Base-by-base conservation (phyloP, 352 stramenopile species). In the Phytophthora citrophthora region DNA sequence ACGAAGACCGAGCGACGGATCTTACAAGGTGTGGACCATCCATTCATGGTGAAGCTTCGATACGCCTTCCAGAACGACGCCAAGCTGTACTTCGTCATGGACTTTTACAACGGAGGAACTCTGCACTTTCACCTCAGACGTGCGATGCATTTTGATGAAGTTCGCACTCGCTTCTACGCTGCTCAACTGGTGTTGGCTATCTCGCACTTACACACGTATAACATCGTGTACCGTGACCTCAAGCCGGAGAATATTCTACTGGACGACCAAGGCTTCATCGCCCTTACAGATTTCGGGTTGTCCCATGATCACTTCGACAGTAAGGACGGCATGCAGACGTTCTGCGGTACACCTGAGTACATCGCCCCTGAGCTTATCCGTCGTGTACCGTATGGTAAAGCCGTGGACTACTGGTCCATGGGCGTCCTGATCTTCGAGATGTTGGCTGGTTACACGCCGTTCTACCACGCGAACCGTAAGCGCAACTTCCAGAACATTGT, bases 1-100 rank as follows among this genome's bases (percentile, higher is more conserved):
- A 97, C 91, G 8, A 97, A 96, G 67, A 94, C 89, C 0, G 91
- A 97, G 77, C 83, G 89, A 2, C 83, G 84, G 24, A 91, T 97
- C 40, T 71, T 97, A 34, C 86, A 90, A 60, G 78, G 88, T 43
- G 74, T 96, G 27, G 86, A 96, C 57, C 88, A 94, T 53, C 88
- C 88, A 5, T 96, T 96, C 57, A 77, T 94, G 32, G 88, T 96
- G 11, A 91, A 91, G 51, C 68, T 96, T 18, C 88, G 88, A 23
- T 96, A 93, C 52, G 86, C 86, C 9, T 96, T 96, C 71, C 88
- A 96, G 66, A 95, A 84, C 50, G 71, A 86, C 0, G 64, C 72
- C n/a, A 94, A 92, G 64, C 50, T 96, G 56, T 96, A 96, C 48
- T 90, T 96, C 45, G 88, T 96, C 8, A 96, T 95, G 83, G 89